Percentiles rank a stretch among this genome's conserved stretches.
Evolutionary conservation across 2,329 filamentous ascomycete genomes (phyloP).

Genomic region (Fusarium kyushuense): DNA sequence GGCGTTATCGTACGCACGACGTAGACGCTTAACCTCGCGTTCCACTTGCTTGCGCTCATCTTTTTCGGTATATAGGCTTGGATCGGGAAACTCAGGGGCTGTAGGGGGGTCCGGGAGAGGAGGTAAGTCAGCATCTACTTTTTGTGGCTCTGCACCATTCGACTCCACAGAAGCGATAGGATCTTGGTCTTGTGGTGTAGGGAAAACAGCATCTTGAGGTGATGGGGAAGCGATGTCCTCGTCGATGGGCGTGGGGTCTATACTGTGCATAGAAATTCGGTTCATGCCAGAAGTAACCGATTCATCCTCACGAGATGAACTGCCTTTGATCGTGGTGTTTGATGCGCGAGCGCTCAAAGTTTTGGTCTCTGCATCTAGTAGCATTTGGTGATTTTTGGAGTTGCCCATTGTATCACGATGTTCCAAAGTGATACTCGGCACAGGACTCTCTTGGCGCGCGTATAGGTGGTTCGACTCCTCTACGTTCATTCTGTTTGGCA

Average conservation of each 20-base stretch:
- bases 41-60: conserved; percentile 75
- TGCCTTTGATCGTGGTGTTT: not conserved
- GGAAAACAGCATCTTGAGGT: not conserved
- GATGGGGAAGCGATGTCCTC: conserved; percentile 36
- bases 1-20: conserved; percentile 74
- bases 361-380: conserved; percentile 22
- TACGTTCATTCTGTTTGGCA: not conserved
- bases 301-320: not conserved
- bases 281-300: conserved; percentile 27
- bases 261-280: conserved; percentile 50
- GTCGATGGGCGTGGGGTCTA: conserved; percentile 57
- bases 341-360: not conserved
- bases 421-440: conserved; percentile 39
- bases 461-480: conserved; percentile 12
- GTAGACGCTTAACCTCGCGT: conserved; percentile 71
- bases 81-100: conserved; percentile 61
- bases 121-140: conserved; percentile 32
- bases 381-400: conserved; percentile 27
- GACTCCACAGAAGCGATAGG: conserved; percentile 2
- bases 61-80: conserved; percentile 71
- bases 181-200: not conserved
- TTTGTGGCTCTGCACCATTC: not conserved
- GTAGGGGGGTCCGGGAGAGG: conserved; percentile 64
- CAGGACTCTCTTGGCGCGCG: conserved; percentile 14
- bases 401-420: conserved; percentile 37